phyloP scores from a whole-genome alignment of 441 rosid species.

The Pelargonium hybrid region DNA sequence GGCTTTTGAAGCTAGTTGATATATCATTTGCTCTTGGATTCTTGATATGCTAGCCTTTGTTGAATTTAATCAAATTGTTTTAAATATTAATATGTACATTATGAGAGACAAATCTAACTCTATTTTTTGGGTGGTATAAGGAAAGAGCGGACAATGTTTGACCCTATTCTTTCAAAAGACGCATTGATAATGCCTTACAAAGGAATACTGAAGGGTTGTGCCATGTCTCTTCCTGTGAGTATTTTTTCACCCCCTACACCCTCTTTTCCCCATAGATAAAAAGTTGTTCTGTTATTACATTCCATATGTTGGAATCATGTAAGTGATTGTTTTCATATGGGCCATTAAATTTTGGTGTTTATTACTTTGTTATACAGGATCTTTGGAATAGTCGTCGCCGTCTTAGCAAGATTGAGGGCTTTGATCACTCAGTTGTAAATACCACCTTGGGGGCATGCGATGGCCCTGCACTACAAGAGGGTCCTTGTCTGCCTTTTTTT shows the following conservation, averaged over 20 bases:
- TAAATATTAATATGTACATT: background rate
- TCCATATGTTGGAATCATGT: constrained; percentile 3
- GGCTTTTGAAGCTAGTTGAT: background rate
- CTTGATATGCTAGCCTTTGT: background rate
- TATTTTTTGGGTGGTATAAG: constrained; percentile 27
- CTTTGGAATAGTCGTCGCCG: constrained; percentile 69
- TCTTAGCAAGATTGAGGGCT: constrained; percentile 67
- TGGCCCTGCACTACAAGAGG: constrained; percentile 44
- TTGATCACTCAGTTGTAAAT: constrained; percentile 76
- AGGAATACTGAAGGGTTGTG: constrained; percentile 72
- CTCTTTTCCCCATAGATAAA: no score
- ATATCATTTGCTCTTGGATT: background rate
- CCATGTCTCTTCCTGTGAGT: constrained; percentile 79
- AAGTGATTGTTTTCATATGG: background rate
- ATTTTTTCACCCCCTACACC: background rate
- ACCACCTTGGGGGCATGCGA: constrained; percentile 75
- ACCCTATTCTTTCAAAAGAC: constrained; percentile 54
- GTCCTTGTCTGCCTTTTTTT: constrained; percentile 62
- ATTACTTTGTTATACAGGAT: constrained; percentile 35
- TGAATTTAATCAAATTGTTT: background rate
- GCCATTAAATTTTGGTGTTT: background rate
- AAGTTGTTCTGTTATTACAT: no score
- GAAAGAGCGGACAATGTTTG: constrained; percentile 72
- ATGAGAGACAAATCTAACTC: background rate
- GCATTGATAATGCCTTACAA: constrained; percentile 67